Base-by-base conservation (phyloP, 2,329 filamentous ascomycete genomes). In the Emergomyces africanus region DNA sequence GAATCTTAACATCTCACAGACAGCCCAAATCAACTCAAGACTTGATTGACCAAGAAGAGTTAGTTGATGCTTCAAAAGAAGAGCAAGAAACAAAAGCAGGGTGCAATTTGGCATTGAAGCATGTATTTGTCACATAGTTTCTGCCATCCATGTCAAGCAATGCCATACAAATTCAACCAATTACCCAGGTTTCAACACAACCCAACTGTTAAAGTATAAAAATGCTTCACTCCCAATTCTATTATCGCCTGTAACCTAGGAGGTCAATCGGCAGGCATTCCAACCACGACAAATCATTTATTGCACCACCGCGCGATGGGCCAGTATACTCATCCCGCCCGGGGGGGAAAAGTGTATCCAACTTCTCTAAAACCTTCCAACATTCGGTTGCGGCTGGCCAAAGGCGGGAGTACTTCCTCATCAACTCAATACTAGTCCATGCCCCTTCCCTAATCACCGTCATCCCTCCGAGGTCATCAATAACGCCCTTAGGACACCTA, bases 231-330 rank as follows among this genome's bases (percentile, higher is more conserved):
- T 20, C 33, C 55, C 25, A 28, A 25, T 37, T 35, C n/a, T n/a
- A n/a, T n/a, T n/a, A 23, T 46, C 25, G 15, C 20, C 6, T 25
- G 53, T 46, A 60, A 4, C 6, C 15, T 28, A 48, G 35, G 14
- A 62, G 46, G 59, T 64, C 63, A 54, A 44, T 48, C 56, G 63
- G 62, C 20, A 63, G 46, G 25, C 55, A 37, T 54, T 63, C 62
- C 41, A 64, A 48, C 62, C 62, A 64, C 2, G 58, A 44, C 56
- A 64, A 49, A 59, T 64, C 63, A 37, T 48, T 48, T 23, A 25
- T 55, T 15, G 33, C 53, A 30, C 37, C 33, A 37, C 25, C 37
- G 15, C 57, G 18, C 35, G 12, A 51, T 20, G 5, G 50, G n/a
- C 35, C 42, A 18, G n/a, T 15, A 35, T 28, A 35, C 14, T 18